phyloP scores from a whole-genome alignment of 768 basidiomycete species.

The Suillus spraguei region DNA sequence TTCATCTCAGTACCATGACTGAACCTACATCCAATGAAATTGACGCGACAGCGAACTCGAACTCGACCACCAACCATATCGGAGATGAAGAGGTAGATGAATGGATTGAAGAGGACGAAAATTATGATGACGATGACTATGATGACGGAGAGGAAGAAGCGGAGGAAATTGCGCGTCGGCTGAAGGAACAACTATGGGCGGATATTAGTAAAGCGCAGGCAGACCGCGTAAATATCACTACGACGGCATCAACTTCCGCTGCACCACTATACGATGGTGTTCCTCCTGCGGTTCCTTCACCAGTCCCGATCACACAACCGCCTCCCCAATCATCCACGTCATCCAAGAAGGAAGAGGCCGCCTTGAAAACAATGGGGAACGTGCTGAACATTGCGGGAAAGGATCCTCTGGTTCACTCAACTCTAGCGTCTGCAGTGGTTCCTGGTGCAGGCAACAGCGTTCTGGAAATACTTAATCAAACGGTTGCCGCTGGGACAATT shows the following conservation, averaged over 20 bases:
- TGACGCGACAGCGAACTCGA: not conserved
- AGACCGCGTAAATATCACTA: constrained; percentile 34
- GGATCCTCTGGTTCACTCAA: constrained; percentile 56
- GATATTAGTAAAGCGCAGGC: constrained; percentile 69
- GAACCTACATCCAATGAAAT: not conserved
- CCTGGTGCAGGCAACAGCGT: constrained; percentile 55
- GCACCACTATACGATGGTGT: not conserved
- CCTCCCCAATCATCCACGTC: constrained; percentile 1
- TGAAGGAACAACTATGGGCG: constrained; percentile 80
- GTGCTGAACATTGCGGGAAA: constrained; percentile 60
- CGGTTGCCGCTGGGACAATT: constrained; percentile 49
- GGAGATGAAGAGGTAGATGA: constrained; percentile 26
- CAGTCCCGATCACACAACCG: constrained; percentile 6
- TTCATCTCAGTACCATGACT: not conserved
- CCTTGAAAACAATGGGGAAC: constrained; percentile 63
- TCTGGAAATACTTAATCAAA: constrained; percentile 54
- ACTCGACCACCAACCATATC: not conserved
- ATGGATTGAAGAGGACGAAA: constrained; percentile 44
- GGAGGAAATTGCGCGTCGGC: constrained; percentile 69
- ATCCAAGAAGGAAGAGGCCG: constrained; percentile 55
- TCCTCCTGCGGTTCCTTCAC: not conserved
- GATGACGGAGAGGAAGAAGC: constrained; percentile 69
- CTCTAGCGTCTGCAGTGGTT: constrained; percentile 53
- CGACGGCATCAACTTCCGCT: constrained; percentile 6
- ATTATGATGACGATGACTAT: constrained; percentile 55